Evolutionary conservation across 768 basidiomycete genomes (phyloP).

Genomic region (Suillus clintonianus): DNA sequence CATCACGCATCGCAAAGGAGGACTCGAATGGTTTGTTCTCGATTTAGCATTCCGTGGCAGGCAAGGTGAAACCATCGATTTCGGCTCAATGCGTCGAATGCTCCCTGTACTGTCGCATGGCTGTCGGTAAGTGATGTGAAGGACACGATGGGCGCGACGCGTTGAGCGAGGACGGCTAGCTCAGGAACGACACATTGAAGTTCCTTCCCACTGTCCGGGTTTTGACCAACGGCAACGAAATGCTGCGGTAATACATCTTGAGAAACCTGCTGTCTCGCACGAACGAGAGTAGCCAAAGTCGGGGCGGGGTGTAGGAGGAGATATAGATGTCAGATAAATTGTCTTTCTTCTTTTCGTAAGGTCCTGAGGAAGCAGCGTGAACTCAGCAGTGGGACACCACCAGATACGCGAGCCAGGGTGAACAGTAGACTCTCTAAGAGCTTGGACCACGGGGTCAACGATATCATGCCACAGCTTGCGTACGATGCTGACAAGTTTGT

Average conservation of each 20-base stretch:
- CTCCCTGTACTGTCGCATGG: not conserved
- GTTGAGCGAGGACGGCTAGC: not conserved
- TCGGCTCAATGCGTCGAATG: slow-evolving; percentile 8
- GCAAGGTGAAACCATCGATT: slow-evolving; percentile 32
- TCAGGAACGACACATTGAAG: slow-evolving; percentile 15
- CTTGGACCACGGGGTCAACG: not conserved
- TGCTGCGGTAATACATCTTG: not conserved
- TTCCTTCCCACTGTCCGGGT: not conserved
- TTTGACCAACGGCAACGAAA: not conserved
- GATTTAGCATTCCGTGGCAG: slow-evolving; percentile 37
- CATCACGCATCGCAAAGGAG: slow-evolving; percentile 18
- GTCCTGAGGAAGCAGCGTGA: slow-evolving; percentile 33
- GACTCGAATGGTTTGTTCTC: slow-evolving; percentile 20
- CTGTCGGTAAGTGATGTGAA: slow-evolving; percentile 6
- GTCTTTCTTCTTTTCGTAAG: slow-evolving; percentile 12
- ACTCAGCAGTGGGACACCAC: slow-evolving; percentile 8
- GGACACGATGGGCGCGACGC: not conserved
- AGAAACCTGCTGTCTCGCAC: not conserved
- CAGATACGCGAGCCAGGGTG: slow-evolving; percentile 1
- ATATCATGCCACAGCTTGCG: slow-evolving; percentile 1
- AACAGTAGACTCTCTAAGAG: not conserved
- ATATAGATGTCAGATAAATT: not conserved
- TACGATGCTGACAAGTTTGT: not conserved
- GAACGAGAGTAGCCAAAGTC: not conserved
- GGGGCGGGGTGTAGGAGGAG: not conserved